Conservation (phyloP, 2,329 filamentous ascomycete genomes). For the Aulographum hederae region DNA sequence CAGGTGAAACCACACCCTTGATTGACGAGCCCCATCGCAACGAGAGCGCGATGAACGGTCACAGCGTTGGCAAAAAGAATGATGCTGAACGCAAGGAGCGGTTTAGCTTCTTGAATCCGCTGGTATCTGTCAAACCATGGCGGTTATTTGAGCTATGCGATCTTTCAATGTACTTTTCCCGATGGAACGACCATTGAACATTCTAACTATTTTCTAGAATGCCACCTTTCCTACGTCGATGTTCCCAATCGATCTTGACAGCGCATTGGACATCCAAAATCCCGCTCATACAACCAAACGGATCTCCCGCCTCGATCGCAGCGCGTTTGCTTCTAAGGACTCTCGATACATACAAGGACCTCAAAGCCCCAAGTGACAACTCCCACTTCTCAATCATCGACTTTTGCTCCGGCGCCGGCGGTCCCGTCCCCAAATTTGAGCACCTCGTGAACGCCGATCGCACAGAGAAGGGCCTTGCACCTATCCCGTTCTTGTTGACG, state of each 20-base stretch:
- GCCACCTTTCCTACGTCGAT: slow-evolving; percentile 43
- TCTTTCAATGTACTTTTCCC: background rate
- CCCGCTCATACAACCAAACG: slow-evolving; percentile 36
- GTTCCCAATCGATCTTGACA: slow-evolving; percentile 46
- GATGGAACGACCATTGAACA: background rate
- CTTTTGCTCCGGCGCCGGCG: slow-evolving; percentile 59
- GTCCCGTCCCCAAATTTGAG: slow-evolving; percentile 23
- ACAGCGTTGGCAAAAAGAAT: too few relatives aligned
- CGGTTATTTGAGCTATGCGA: slow-evolving; percentile 5
- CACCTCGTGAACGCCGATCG: slow-evolving; percentile 13
- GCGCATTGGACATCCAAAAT: slow-evolving; percentile 42
- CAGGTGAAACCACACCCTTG: too few relatives aligned
- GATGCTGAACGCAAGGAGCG: too few relatives aligned
- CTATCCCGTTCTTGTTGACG: slow-evolving; percentile 20
- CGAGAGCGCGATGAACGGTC: too few relatives aligned
- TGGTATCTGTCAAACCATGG: slow-evolving; percentile 1
- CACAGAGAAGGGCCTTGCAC: slow-evolving; percentile 5
- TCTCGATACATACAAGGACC: slow-evolving; percentile 10
- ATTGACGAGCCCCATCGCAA: too few relatives aligned
- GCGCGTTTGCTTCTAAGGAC: slow-evolving; percentile 33
- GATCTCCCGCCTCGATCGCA: slow-evolving; percentile 44
- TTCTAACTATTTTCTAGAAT: slow-evolving; percentile 29
- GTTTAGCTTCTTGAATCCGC: slow-evolving; percentile 1
- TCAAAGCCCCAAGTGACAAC: slow-evolving; percentile 28
- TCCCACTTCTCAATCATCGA: slow-evolving; percentile 55